A percentile compares a stretch with the other conserved stretches of the same genome.
Conservation (phyloP, 192 early-diverging fungal genomes). For the Coemansia sp. region DNA sequence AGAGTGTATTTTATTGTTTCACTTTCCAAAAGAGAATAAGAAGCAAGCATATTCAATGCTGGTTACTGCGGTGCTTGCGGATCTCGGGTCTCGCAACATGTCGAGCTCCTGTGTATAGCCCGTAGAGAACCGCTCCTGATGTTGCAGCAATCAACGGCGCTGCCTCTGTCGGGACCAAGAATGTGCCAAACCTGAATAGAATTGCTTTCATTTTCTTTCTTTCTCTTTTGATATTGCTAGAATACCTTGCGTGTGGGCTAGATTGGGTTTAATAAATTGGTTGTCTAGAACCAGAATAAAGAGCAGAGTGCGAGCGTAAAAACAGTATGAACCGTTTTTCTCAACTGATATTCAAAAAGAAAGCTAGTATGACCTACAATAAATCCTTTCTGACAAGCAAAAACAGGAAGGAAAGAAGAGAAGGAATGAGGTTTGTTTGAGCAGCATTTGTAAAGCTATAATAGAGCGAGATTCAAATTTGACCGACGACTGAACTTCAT, state of each 20-base stretch:
- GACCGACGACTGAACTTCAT: too few relatives aligned
- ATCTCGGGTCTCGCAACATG: conserved; percentile 16
- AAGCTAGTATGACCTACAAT: too few relatives aligned
- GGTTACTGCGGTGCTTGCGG: conserved; percentile 27
- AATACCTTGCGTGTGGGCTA: not conserved
- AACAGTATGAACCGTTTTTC: not conserved
- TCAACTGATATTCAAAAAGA: not conserved
- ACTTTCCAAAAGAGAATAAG: too few relatives aligned
- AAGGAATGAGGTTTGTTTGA: too few relatives aligned
- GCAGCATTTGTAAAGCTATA: too few relatives aligned
- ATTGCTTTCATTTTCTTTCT: conserved; percentile 5
- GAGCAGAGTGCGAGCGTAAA: not conserved
- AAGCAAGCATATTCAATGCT: conserved; percentile 8
- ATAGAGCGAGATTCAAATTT: too few relatives aligned
- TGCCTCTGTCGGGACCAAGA: conserved; percentile 20
- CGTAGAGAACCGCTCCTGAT: conserved; percentile 11
- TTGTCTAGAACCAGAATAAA: not conserved
- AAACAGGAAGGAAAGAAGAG: not conserved
- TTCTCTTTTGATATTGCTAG: not conserved
- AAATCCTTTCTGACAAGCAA: not conserved
- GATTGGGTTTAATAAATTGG: not conserved
- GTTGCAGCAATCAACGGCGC: conserved; percentile 12
- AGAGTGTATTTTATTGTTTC: too few relatives aligned
- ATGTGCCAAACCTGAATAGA: conserved; percentile 26
- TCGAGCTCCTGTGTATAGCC: conserved; percentile 23